Conservation (phyloP, 208 protist species). For the Naegleria gruberi region DNA sequence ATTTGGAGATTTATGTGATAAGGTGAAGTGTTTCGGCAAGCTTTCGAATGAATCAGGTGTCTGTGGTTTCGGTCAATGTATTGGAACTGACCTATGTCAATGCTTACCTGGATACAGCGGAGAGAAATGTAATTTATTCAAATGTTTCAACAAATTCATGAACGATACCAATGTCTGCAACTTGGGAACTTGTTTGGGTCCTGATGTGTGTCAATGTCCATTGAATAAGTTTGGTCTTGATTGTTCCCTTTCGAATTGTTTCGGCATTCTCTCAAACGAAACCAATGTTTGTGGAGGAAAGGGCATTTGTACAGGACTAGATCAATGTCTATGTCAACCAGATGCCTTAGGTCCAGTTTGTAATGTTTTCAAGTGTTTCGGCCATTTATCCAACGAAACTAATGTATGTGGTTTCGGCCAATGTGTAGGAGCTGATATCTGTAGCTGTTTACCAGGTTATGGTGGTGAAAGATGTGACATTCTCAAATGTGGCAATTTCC, state of each 20-base stretch:
- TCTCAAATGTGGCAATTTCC: no score
- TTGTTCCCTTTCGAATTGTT: neutral
- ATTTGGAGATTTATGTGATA: neutral
- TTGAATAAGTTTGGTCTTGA: neutral
- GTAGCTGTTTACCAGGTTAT: neutral
- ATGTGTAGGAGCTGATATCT: neutral
- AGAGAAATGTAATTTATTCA: neutral
- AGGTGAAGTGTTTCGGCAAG: neutral
- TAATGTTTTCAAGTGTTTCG: neutral
- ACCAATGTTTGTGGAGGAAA: neutral
- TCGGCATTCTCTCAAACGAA: neutral
- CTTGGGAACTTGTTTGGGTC: neutral
- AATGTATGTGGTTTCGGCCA: neutral
- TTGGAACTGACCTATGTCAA: neutral
- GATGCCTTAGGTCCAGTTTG: neutral
- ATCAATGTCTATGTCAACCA: neutral
- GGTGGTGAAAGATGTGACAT: no score
- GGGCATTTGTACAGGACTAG: neutral
- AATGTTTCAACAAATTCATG: neutral
- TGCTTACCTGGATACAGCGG: neutral
- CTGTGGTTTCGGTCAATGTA: neutral
- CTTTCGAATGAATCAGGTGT: neutral
- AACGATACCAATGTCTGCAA: neutral
- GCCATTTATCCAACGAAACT: neutral
- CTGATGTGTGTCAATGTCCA: neutral